Percentiles rank a stretch among this genome's conserved stretches.
Evolutionary conservation across 129 eudicot species (phyloP).

Genomic region (sunflower (Helianthus annuus)): DNA sequence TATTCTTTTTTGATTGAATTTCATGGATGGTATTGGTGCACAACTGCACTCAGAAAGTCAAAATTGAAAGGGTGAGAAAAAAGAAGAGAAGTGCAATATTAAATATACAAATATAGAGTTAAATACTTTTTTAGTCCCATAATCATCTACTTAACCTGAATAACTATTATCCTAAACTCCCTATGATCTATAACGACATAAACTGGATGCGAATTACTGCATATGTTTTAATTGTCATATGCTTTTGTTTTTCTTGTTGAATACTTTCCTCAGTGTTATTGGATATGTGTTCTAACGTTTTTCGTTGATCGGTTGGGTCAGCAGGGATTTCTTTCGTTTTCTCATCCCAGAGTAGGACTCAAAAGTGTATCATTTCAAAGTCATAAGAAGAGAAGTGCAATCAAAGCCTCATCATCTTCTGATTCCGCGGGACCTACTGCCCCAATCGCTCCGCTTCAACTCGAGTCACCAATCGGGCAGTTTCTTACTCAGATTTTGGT

Average conservation of each 20-base stretch:
- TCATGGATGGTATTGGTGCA: conserved; percentile 16
- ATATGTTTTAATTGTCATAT: not conserved
- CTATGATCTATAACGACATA: not conserved
- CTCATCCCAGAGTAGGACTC: conserved; percentile 39
- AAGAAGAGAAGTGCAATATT: not conserved
- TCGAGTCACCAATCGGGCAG: conserved; percentile 95
- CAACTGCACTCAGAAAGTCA: conserved; percentile 1
- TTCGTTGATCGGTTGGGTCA: conserved; percentile 18
- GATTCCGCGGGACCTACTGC: conserved; percentile 52
- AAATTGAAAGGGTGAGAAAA: not conserved
- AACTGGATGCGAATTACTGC: not conserved
- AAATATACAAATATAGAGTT: not conserved
- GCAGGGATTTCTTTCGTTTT: conserved; percentile 42
- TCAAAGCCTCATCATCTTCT: conserved; percentile 73
- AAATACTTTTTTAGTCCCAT: not conserved
- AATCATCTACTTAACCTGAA: not conserved
- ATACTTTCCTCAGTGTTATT: not conserved
- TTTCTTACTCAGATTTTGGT: conserved; percentile 72
- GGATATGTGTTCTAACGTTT: not conserved
- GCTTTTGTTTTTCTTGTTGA: not conserved
- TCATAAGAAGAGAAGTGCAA: conserved; percentile 41
- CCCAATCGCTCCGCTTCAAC: conserved; percentile 91
- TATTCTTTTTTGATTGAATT: not conserved
- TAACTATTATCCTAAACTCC: not conserved
- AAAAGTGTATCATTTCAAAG: conserved; percentile 34